These are phyloP conservation scores for Kentomonas sorsogonicus DNA, from an alignment of 208 protist species.

Conservation along the genomic window DNA sequence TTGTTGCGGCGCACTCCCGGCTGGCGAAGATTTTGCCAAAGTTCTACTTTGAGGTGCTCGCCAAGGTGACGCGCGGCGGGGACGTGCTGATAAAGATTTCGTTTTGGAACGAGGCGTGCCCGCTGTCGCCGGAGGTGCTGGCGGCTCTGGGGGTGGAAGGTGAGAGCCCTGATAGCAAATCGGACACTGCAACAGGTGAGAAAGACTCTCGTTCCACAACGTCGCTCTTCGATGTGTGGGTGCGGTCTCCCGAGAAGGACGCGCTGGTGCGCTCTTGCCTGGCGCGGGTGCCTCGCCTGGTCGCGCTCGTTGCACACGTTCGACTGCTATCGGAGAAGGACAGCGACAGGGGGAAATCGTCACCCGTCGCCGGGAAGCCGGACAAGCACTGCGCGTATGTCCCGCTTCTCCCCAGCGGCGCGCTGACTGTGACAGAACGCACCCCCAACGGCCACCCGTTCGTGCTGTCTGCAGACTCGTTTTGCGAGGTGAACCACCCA, in stretches of 20 bases:
- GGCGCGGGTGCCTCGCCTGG: conserved; percentile 7
- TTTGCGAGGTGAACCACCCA: conserved; percentile 42
- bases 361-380: conserved; percentile 16
- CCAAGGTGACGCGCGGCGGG: conserved; percentile 22
- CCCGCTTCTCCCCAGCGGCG: conserved; percentile 12
- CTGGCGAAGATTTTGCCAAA: conserved; percentile 2
- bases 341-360: neutral
- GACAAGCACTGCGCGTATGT: conserved; percentile 30
- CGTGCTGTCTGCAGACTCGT: conserved; percentile 32
- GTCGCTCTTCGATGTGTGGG: conserved; percentile 34
- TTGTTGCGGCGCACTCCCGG: conserved; percentile 14
- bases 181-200: too few relatives aligned
- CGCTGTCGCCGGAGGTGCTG: too few relatives aligned
- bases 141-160: too few relatives aligned
- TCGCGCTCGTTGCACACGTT: conserved; percentile 32
- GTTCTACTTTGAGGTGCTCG: conserved; percentile 44
- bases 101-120: too few relatives aligned
- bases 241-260: conserved; percentile 10
- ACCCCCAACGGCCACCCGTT: conserved; percentile 33
- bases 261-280: conserved; percentile 19
- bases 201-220: neutral
- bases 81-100: conserved; percentile 29
- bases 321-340: conserved; percentile 6
- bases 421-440: conserved; percentile 17
- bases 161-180: too few relatives aligned